Evolutionary conservation across 1,284 basidiomycete genomes (phyloP).

Genomic region (Stygiomarasmius scandens): DNA sequence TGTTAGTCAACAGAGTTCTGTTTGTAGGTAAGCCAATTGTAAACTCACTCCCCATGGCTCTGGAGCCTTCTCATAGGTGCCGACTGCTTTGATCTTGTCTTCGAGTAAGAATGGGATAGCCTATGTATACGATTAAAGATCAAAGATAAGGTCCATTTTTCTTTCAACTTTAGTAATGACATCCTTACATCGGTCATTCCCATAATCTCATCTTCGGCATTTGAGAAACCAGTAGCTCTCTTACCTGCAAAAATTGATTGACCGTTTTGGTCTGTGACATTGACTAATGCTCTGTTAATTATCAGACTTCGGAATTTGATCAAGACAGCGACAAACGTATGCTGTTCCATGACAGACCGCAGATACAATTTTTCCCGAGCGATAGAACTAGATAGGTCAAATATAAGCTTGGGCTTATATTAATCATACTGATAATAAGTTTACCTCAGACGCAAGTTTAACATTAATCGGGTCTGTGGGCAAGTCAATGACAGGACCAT

Average conservation of each 20-base stretch:
- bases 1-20: too few relatives aligned
- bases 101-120: constrained; percentile 75
- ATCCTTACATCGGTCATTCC: constrained; percentile 41
- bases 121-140: constrained; percentile 19
- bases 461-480: constrained; percentile 54
- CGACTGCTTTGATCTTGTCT: constrained; percentile 59
- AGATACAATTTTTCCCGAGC: constrained; percentile 54
- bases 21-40: too few relatives aligned
- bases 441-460: constrained; percentile 58
- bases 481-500: constrained; percentile 74
- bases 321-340: constrained; percentile 28
- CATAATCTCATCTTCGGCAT: constrained; percentile 64
- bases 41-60: constrained; percentile 58
- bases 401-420: too few relatives aligned
- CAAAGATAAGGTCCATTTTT: too few relatives aligned
- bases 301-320: neutral
- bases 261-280: constrained; percentile 53
- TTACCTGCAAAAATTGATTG: constrained; percentile 68
- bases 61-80: constrained; percentile 59
- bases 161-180: neutral
- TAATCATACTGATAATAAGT: too few relatives aligned
- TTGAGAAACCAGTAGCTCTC: constrained; percentile 71
- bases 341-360: constrained; percentile 82
- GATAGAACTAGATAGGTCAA: constrained; percentile 60
- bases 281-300: constrained; percentile 50